Percentiles rank a stretch among this genome's conserved stretches.
These are phyloP conservation scores for Neurospora sp. DNA, from an alignment of 495 filamentous ascomycete genomes.

Conservation along the genomic window DNA sequence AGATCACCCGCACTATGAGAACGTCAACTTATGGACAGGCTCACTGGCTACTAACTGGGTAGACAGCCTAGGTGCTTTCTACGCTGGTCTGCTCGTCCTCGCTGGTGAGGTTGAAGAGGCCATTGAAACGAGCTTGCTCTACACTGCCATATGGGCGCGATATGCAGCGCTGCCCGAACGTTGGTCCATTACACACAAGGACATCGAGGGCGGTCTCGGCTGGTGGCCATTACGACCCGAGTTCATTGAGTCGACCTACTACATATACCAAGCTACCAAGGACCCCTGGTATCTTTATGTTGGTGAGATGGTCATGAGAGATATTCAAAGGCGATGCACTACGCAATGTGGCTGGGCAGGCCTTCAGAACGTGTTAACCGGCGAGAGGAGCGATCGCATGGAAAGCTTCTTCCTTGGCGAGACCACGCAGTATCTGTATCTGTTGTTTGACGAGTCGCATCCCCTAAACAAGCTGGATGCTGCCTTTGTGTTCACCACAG, in stretches of 20 bases:
- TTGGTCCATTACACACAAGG: constrained; percentile 79
- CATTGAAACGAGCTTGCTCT: constrained; percentile 74
- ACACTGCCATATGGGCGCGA: constrained; percentile 86
- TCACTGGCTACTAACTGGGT: constrained; percentile 77
- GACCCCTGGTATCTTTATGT: constrained; percentile 96
- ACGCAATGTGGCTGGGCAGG: constrained; percentile 92
- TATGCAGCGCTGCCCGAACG: constrained; percentile 88
- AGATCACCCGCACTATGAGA: constrained; percentile 80
- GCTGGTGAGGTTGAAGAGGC: constrained; percentile 87
- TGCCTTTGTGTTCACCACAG: constrained; percentile 87
- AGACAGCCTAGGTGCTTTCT: constrained; percentile 90
- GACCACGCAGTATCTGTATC: constrained; percentile 87
- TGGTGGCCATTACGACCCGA: constrained; percentile 96
- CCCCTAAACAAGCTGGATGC: constrained; percentile 80
- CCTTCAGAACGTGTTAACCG: constrained; percentile 81
- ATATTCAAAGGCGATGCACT: constrained; percentile 86
- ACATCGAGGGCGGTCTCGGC: constrained; percentile 73
- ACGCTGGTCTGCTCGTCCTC: constrained; percentile 79
- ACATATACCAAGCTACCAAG: constrained; percentile 82
- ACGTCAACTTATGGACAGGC: constrained; percentile 80
- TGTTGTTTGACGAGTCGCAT: constrained; percentile 78
- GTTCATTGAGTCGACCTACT: constrained; percentile 91
- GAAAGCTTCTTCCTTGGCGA: constrained; percentile 98
- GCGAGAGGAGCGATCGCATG: constrained; percentile 90
- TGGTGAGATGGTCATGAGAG: constrained; percentile 87